Conservation (phyloP, 345 rosid genomes). For the Arabidopsis thaliana region TAIR10.1 NC_003076.8:16376001-16376500, state of each 20-base stretch:
- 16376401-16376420: constrained; percentile 99
- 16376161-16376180: constrained; percentile 89
- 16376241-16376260: not conserved
- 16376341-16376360: constrained; percentile 19
- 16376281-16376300: constrained; percentile 3
- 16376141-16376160: constrained; percentile 92
- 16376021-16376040: not conserved
- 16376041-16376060: constrained; percentile 1
- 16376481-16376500: constrained; percentile 24
- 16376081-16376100: not conserved
- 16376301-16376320: constrained; percentile 12
- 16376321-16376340: constrained; percentile 7
- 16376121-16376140: constrained; percentile 99
- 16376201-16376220: constrained; percentile 57
- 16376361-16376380: constrained; percentile 17
- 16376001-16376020: not conserved
- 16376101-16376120: constrained; percentile 85
- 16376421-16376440: constrained; percentile 90
- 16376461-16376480: constrained; percentile 97
- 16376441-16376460: constrained; percentile 90
- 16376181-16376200: constrained; percentile 97
- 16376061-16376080: not conserved
- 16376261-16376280: not conserved
- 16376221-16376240: constrained; percentile 15
- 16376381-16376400: constrained; percentile 61